Evolutionary conservation across 208 protist species (phyloP), one percentile per base, ranked within the genome.

Genomic region (Polymyxa betae): DNA sequence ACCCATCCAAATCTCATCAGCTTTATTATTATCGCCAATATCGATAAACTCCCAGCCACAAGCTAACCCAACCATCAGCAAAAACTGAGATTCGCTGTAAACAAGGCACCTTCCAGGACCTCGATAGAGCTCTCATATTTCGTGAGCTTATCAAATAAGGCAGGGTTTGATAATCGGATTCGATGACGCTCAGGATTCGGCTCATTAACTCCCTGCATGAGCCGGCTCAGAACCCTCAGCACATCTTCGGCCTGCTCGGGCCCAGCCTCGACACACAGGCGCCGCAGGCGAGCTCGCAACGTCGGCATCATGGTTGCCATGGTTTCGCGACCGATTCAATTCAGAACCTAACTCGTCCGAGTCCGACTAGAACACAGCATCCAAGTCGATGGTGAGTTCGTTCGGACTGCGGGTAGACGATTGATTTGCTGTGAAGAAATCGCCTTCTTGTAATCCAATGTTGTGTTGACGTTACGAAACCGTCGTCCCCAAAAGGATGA

Each of bases 11-110:
- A 82, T n/a, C 10, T 82, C 72, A 82, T 82, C 40, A 82, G 10
- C n/a, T 35, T 5, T 20, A 5, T 82, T 5, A 5, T 5, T 20
- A 82, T 82, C 72, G 40, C 72, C 72, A 43, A 45, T 5, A 16
- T 82, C 72, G 72, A 82, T 82, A 43, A 82, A 82, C 40, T 82
- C 72, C 72, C 72, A 82, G 35, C 72, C 72, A 43, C 72, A 82
- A 35, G 72, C n/a, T 60, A 24, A 60, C 5, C 5, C 5, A 5
- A 29, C 12, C 24, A 60, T 60, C 5, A 60, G 5, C 12, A 5
- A 29, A 24, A 24, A 60, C 24, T 60, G 49, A 24, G 24, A 60
- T 5, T 24, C 5, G 12, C 49, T 29, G 24, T 5, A 5, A 60
- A 24, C 5, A 60, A 29, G 5, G 49, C 49, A 60, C 49, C 49